Percentiles rank a stretch among this genome's conserved stretches.
Conservation (phyloP, 352 stramenopile genomes). For the Aphanomyces invadans region DNA sequence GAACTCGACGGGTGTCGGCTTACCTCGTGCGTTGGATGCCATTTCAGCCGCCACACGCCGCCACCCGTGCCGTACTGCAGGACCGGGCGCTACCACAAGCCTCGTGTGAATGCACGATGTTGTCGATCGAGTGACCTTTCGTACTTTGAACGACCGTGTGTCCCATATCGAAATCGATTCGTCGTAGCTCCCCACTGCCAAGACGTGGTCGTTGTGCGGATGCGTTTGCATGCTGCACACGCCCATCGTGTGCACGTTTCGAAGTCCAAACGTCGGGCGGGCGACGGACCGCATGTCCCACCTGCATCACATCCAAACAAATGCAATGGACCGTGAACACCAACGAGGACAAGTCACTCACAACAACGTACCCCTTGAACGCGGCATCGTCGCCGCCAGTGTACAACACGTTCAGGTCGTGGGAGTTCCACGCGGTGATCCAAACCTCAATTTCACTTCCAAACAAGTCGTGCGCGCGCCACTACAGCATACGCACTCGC, state of each 20-base stretch:
- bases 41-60: slow-evolving; percentile 80
- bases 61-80: slow-evolving; percentile 43
- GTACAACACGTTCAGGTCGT: slow-evolving; percentile 67
- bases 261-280: slow-evolving; percentile 41
- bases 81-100: slow-evolving; percentile 47
- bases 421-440: slow-evolving; percentile 75
- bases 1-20: no score
- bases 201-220: slow-evolving; percentile 45
- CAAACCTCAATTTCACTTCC: slow-evolving; percentile 73
- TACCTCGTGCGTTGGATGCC: slow-evolving; percentile 59
- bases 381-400: slow-evolving; percentile 69
- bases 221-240: slow-evolving; percentile 84
- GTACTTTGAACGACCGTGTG: slow-evolving; percentile 31
- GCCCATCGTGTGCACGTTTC: slow-evolving; percentile 62
- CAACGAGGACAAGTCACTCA: no score
- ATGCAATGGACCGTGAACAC: no score
- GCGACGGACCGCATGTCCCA: slow-evolving; percentile 54
- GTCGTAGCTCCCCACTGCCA: slow-evolving; percentile 81
- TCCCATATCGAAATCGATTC: slow-evolving; percentile 76
- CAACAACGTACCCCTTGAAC: slow-evolving; percentile 49
- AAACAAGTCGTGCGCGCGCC: slow-evolving; percentile 63
- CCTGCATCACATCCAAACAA: not conserved
- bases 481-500: slow-evolving; percentile 37
- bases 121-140: not conserved
- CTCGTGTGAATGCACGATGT: not conserved